Base-by-base conservation (phyloP, 2,329 filamentous ascomycete species). In the Trichoderma breve region DNA sequence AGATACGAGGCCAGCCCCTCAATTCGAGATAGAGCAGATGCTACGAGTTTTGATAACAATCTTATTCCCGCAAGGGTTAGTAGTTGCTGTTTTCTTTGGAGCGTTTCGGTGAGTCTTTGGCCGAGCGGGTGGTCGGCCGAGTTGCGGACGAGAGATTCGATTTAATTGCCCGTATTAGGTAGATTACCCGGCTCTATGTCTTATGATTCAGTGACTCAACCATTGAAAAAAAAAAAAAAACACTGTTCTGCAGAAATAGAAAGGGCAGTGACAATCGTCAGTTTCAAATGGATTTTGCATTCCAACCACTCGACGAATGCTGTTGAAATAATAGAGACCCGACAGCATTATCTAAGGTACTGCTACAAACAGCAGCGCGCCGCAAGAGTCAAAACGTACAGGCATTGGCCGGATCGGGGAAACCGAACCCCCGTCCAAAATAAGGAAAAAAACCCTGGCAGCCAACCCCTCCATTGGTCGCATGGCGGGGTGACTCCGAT, bases 401-500 rank as follows among this genome's bases (percentile, higher is more conserved):
- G 15, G 30, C 3, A 61, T 62, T 57, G 39, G 39, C 39, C 63
- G 70, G 70, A 72, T 72, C 70, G 70, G 70, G 67, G 47, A 60
- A 53, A 71, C 60, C 12, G 61, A 65, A 71, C 47, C 65, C 60
- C 66, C 66, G 58, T 43, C 66, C 34, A 53, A 53, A 34, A 47
- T 58, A 58, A 36, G 26, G 18, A 51, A 70, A 63, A 47, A 60
- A 47, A 32, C 34, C 60, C 58, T 64, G 61, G 51, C 26, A 28
- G 28, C 51, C 61, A 53, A 71, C 71, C 71, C 71, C 71, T 57
- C 71, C 65, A 72, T 63, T 63, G 57, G 65, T 61, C 65, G 58
- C 66, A 70, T 72, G 67, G 71, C 67, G 71, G 71, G 71, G 71
- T 72, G 71, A 71, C 67, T 71, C 55, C 53, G 60, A 57, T 71